These are phyloP conservation scores for Globisporangium nunn DNA, from an alignment of 352 stramenopile genomes.

Conservation along the genomic window DNA sequence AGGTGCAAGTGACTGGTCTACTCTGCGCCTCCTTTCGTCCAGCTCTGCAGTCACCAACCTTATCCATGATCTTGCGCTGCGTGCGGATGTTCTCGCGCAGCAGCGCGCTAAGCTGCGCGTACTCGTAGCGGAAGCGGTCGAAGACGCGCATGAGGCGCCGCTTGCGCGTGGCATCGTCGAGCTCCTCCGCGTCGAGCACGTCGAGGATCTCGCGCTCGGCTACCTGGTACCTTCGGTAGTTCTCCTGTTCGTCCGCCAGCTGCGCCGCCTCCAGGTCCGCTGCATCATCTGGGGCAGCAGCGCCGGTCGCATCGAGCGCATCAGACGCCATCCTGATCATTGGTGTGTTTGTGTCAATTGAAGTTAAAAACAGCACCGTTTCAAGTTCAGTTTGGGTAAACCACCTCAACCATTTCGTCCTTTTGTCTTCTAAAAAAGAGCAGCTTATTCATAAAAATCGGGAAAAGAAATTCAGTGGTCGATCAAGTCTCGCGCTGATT, in stretches of 20 bases:
- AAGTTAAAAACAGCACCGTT: background rate
- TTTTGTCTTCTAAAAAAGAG: too few relatives aligned
- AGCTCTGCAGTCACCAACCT: constrained; percentile 15
- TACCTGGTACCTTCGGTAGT: constrained; percentile 26
- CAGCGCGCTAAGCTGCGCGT: constrained; percentile 43
- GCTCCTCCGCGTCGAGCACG: constrained; percentile 35
- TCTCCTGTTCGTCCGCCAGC: constrained; percentile 21
- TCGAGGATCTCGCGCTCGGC: constrained; percentile 43
- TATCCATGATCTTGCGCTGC: constrained; percentile 54
- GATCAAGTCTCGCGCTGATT: background rate
- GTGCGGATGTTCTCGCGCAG: constrained; percentile 44
- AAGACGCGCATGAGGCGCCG: constrained; percentile 56
- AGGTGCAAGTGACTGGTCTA: background rate
- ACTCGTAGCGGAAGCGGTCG: constrained; percentile 58
- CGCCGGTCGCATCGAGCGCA: too few relatives aligned
- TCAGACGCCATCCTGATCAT: background rate
- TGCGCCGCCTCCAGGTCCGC: constrained; percentile 1
- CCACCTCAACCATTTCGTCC: background rate
- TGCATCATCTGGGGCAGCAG: background rate
- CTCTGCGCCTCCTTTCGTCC: too few relatives aligned
- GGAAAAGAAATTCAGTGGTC: background rate
- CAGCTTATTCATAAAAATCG: too few relatives aligned
- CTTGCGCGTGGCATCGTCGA: constrained; percentile 48
- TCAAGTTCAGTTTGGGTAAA: background rate
- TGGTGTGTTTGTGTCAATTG: background rate